Evolutionary conservation across 139 green algal genomes (phyloP).

Genomic region (Picocystis salinarum): DNA sequence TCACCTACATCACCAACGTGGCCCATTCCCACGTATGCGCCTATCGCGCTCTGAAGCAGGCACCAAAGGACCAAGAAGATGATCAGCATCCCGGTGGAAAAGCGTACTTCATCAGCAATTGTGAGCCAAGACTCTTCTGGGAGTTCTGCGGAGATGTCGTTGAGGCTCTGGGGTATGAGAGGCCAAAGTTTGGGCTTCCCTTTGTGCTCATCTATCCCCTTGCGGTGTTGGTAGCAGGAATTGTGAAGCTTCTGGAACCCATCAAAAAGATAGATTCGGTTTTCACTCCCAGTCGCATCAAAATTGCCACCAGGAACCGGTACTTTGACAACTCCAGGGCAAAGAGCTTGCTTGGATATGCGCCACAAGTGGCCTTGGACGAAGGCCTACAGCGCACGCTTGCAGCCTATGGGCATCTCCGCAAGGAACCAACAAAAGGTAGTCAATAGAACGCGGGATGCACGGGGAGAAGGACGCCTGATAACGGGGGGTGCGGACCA

Average conservation of each 20-base stretch:
- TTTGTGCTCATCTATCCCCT: neutral
- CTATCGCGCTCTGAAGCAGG: conserved; percentile 15
- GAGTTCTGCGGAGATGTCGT: conserved; percentile 61
- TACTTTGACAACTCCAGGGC: conserved; percentile 29
- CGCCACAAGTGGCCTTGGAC: conserved; percentile 23
- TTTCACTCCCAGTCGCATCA: conserved; percentile 39
- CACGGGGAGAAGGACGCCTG: no score
- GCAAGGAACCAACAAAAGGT: no score
- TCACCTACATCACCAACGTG: conserved; percentile 79
- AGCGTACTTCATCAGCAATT: conserved; percentile 78
- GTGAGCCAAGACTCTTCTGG: conserved; percentile 61
- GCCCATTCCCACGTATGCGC: conserved; percentile 36
- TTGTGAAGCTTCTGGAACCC: conserved; percentile 27
- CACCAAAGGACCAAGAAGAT: conserved; percentile 24
- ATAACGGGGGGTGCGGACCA: no score
- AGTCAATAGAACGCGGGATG: no score
- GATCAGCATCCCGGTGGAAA: conserved; percentile 27
- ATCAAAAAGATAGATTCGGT: conserved; percentile 31
- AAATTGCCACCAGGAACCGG: conserved; percentile 29
- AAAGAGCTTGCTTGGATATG: conserved; percentile 33
- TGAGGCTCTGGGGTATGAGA: conserved; percentile 54
- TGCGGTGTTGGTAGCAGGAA: conserved; percentile 55
- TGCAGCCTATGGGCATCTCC: conserved; percentile 28
- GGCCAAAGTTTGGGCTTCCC: conserved; percentile 7
- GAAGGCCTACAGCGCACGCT: conserved; percentile 37